Percentiles rank a stretch among this genome's conserved stretches.
Conservation (phyloP, 2,329 filamentous ascomycete species). For the Neonectria ditissima region DNA sequence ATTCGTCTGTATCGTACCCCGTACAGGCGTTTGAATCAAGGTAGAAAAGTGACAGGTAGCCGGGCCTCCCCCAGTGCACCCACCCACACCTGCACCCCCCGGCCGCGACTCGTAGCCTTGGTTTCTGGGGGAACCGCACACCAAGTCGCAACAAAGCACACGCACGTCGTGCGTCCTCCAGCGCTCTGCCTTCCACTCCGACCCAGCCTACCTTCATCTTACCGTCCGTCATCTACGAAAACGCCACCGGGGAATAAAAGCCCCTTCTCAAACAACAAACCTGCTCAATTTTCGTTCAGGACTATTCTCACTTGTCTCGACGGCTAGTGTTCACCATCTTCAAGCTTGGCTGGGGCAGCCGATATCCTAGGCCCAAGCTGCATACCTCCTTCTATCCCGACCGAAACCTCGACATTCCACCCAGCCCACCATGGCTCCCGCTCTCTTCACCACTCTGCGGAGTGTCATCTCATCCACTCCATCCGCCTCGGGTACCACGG, state of each 20-base stretch:
- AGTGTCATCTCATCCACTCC: slow-evolving; percentile 44
- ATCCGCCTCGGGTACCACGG: slow-evolving; percentile 30
- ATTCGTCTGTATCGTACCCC: no score
- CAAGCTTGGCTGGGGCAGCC: slow-evolving; percentile 45
- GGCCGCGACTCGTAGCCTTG: slow-evolving; percentile 12
- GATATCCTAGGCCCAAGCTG: slow-evolving; percentile 43
- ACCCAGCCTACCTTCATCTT: background rate
- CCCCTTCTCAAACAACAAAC: slow-evolving; percentile 2
- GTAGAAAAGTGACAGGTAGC: no score
- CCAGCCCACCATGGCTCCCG: slow-evolving; percentile 54
- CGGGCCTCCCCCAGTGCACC: slow-evolving; percentile 38
- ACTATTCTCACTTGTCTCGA: slow-evolving; percentile 8
- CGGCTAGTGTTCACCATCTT: slow-evolving; percentile 25
- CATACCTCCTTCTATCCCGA: slow-evolving; percentile 14
- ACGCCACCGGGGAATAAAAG: slow-evolving; percentile 3
- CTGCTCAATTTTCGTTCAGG: slow-evolving; percentile 1
- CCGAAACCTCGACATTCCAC: slow-evolving; percentile 39
- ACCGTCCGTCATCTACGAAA: slow-evolving; percentile 9
- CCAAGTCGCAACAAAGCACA: slow-evolving; percentile 25
- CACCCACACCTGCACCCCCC: slow-evolving; percentile 45
- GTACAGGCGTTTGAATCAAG: slow-evolving; percentile 19
- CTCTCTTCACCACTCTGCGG: slow-evolving; percentile 49
- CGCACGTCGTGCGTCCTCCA: slow-evolving; percentile 12
- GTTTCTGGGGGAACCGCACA: slow-evolving; percentile 49
- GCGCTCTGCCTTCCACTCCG: slow-evolving; percentile 3